phyloP scores from a whole-genome alignment of 345 rosid species.

The Microthlaspi erraticum region DNA sequence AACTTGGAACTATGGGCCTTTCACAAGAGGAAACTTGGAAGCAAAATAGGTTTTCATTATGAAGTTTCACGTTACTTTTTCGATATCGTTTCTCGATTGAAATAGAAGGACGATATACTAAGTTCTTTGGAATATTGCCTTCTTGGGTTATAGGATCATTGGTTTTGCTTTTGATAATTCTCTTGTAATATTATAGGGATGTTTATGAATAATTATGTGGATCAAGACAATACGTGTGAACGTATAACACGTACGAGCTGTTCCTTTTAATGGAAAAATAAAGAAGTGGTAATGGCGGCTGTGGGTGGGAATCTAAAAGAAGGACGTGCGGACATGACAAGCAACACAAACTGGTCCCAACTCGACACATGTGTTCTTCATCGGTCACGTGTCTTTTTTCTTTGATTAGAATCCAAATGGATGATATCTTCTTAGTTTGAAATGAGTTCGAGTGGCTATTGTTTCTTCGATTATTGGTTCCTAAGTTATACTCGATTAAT shows the following conservation, averaged over 20 bases:
- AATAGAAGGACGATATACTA: not conserved
- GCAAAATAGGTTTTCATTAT: not conserved
- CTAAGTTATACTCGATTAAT: not conserved
- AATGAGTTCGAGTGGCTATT: slow-evolving; percentile 7
- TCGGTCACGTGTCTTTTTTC: slow-evolving; percentile 28
- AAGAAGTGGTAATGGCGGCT: slow-evolving; percentile 39
- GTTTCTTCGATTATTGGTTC: not conserved
- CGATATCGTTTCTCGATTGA: not conserved
- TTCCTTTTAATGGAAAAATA: not conserved
- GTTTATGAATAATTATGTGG: not conserved
- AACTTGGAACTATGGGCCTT: not conserved
- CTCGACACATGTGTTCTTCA: slow-evolving; percentile 16
- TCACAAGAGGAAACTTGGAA: too few species aligned
- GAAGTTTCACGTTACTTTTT: not conserved
- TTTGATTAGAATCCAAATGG: not conserved
- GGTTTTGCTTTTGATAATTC: not conserved
- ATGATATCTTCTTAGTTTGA: not conserved
- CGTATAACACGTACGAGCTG: not conserved
- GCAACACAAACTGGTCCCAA: slow-evolving; percentile 19
- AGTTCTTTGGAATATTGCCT: not conserved
- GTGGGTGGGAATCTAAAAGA: slow-evolving; percentile 18
- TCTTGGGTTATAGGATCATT: slow-evolving; percentile 5
- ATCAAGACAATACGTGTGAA: slow-evolving; percentile 16
- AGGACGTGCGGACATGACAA: slow-evolving; percentile 22
- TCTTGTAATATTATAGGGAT: not conserved